Conservation (phyloP, 2,329 filamentous ascomycete species). For the Venturia asperata region DNA sequence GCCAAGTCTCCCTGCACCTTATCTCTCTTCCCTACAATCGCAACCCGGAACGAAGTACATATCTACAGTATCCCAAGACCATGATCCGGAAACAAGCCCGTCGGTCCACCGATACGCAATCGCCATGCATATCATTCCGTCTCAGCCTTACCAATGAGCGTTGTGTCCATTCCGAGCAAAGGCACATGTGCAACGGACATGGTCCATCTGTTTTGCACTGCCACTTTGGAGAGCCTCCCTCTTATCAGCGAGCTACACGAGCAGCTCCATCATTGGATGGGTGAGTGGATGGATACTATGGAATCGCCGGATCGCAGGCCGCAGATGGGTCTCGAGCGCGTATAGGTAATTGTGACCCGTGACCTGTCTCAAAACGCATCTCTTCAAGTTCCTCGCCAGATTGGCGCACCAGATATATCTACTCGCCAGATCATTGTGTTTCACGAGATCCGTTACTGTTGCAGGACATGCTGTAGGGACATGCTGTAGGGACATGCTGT, state of each 20-base stretch:
- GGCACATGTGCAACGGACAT: background rate
- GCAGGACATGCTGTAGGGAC: too few relatives aligned
- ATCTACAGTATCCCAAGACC: background rate
- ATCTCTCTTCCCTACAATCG: background rate
- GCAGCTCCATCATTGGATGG: background rate
- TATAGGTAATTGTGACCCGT: too few relatives aligned
- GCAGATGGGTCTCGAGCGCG: background rate
- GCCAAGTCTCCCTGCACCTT: background rate
- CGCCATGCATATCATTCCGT: background rate
- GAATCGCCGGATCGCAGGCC: background rate
- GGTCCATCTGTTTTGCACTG: background rate
- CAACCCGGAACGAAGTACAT: too few relatives aligned
- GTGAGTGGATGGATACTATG: background rate
- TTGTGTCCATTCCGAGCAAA: background rate
- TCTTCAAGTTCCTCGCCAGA: too few relatives aligned
- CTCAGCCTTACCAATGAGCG: conserved; percentile 7
- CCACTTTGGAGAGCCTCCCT: background rate
- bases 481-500: too few relatives aligned
- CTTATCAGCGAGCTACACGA: background rate
- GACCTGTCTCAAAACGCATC: too few relatives aligned
- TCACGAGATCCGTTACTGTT: too few relatives aligned
- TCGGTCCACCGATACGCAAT: background rate
- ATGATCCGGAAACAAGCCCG: background rate
- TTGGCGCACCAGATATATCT: too few relatives aligned
- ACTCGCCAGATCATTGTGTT: too few relatives aligned